Percentiles rank a stretch among this genome's conserved stretches.
Conservation (phyloP, 2,329 filamentous ascomycete species). For the Microcyclospora pomicola region DNA sequence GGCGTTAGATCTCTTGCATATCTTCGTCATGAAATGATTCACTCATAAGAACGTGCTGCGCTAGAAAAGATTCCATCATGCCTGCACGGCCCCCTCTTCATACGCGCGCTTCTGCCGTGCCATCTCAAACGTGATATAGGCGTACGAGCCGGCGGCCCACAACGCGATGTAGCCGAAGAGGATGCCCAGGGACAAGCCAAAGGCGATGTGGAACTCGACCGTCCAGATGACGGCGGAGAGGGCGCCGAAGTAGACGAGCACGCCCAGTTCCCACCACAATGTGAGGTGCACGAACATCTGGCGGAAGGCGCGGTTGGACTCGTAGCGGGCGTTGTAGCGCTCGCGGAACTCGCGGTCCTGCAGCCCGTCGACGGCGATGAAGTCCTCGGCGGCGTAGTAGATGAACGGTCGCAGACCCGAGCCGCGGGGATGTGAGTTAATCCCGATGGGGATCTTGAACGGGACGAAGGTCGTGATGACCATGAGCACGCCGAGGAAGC, state of each 20-base stretch:
- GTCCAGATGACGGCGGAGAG: conserved; percentile 21
- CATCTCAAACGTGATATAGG: conserved; percentile 18
- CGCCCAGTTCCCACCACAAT: conserved; percentile 18
- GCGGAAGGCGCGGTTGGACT: conserved; percentile 16
- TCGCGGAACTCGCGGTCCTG: conserved; percentile 20
- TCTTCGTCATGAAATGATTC: too few relatives aligned
- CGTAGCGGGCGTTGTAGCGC: conserved; percentile 21
- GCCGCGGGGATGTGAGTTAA: conserved; percentile 20
- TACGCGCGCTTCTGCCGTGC: conserved; percentile 15
- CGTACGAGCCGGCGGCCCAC: conserved; percentile 12
- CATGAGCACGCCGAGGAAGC: conserved; percentile 18
- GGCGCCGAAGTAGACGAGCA: conserved; percentile 16
- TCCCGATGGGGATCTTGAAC: conserved; percentile 19
- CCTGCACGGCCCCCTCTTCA: conserved; percentile 6
- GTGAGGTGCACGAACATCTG: conserved; percentile 18
- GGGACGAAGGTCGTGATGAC: conserved; percentile 15
- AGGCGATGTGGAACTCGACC: conserved; percentile 18
- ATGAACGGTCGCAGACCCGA: conserved; percentile 18
- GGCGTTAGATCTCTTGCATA: too few relatives aligned
- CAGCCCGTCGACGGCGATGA: conserved; percentile 20
- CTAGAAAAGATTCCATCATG: too few relatives aligned
- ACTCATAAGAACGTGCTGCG: too few relatives aligned
- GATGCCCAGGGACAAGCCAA: conserved; percentile 16
- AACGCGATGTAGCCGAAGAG: conserved; percentile 18
- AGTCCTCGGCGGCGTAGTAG: conserved; percentile 22